Evolutionary conservation across 768 basidiomycete species (phyloP), one percentile per base, ranked within the genome.

Genomic region (Lactarius deliciosus): DNA sequence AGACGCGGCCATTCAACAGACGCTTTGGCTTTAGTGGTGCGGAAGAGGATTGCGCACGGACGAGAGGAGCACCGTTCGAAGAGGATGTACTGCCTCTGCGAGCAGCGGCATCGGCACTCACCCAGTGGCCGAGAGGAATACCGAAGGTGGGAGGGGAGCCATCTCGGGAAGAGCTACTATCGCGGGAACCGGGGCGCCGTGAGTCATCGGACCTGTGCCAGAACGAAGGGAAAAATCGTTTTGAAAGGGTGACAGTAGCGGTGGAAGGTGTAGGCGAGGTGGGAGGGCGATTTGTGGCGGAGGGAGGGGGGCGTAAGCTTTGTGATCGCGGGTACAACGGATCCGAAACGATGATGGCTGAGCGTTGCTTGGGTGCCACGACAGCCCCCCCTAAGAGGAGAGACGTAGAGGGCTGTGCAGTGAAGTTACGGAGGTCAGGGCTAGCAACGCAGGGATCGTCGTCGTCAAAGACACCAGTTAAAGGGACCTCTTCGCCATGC

Each of bases 1-100:
- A 94, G 0, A 93, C 83, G 30, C 93, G 82, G 0, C 92, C 92
- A 70, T 94, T 94, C 66, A 94, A 81, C 86, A 94, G 87, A 63
- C 81, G 83, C 4, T 69, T 69, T 45, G 64, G 61, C 20, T 34
- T 47, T 11, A 61, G 45, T 16, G 28, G 8, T 15, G n/a, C 13
- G 43, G 40, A 6, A 30, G 41, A 15, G 5, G 68, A 60, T 32
- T 34, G 64, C 15, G 28, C 57, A 28, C 61, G 61, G 20, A 22
- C 28, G 20, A 67, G 68, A 13, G 65, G 57, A 1, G 20, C 61
- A 10, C 15, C 54, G 16, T 36, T 57, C 18, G 20, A 22, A 2
- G 57, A 47, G 28, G 22, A 47, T 16, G 36, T 2, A 15, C 57
- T 58, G n/a, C 38, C 38, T 22, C 57, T 18, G 36, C 58, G 66